A percentile compares a stretch with the other conserved stretches of the same genome.
phyloP scores from a whole-genome alignment of 2,329 filamentous ascomycete species.

The Scopulariopsis brevicaulis region DNA sequence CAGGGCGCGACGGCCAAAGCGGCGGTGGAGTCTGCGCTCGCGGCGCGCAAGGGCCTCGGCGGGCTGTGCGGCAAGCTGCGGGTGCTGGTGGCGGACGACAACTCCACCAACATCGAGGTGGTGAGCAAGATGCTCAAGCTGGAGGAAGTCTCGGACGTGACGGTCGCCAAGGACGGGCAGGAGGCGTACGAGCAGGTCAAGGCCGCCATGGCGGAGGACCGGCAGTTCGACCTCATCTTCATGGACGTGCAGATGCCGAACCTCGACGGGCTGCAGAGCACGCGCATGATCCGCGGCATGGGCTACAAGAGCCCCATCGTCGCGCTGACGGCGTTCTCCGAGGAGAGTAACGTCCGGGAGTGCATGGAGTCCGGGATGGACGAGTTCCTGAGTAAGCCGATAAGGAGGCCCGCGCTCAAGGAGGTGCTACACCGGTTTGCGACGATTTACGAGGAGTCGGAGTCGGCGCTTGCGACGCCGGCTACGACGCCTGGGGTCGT shows the following conservation, averaged over 20 bases:
- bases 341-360: constrained; percentile 80
- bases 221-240: constrained; percentile 77
- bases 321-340: constrained; percentile 79
- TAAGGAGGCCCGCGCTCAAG: constrained; percentile 74
- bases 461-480: background rate
- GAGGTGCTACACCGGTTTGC: constrained; percentile 76
- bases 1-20: constrained; percentile 37
- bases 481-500: background rate
- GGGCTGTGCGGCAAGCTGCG: constrained; percentile 58
- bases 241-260: constrained; percentile 98
- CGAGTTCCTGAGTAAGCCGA: constrained; percentile 69
- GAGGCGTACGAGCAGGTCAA: constrained; percentile 83
- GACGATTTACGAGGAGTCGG: constrained; percentile 64
- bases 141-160: constrained; percentile 76
- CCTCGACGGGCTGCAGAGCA: constrained; percentile 79
- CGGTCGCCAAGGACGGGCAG: constrained; percentile 75
- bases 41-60: constrained; percentile 40
- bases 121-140: constrained; percentile 58
- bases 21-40: constrained; percentile 51
- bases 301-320: constrained; percentile 85
- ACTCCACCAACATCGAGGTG: constrained; percentile 45
- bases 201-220: constrained; percentile 61
- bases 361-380: constrained; percentile 88
- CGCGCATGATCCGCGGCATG: constrained; percentile 71
- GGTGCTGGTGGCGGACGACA: constrained; percentile 73